A percentile compares a stretch with the other conserved stretches of the same genome.
These are phyloP conservation scores for Leptographium lundbergii DNA, from an alignment of 2,329 filamentous ascomycete species.

Conservation along the genomic window DNA sequence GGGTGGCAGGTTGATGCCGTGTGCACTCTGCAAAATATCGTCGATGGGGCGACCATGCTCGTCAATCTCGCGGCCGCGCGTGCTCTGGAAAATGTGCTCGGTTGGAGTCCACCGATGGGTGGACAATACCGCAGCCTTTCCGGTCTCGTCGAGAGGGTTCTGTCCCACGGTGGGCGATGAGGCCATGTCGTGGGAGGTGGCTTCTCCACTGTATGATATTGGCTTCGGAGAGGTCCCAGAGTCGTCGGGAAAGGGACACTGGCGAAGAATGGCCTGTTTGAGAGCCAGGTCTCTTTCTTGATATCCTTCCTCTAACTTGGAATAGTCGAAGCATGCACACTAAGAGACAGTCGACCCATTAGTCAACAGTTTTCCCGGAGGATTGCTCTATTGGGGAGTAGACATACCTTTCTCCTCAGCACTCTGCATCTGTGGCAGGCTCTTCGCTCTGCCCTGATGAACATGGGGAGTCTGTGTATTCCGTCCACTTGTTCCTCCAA, in stretches of 20 bases:
- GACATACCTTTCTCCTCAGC: constrained; percentile 1
- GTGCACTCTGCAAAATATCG: neutral
- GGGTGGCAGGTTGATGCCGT: neutral
- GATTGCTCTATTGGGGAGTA: neutral
- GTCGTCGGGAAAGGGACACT: neutral
- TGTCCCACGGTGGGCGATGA: too few species aligned
- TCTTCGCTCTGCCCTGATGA: constrained; percentile 5
- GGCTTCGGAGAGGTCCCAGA: neutral
- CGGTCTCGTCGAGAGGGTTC: neutral
- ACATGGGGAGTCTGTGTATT: constrained; percentile 9
- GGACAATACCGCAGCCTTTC: neutral
- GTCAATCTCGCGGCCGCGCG: constrained; percentile 1
- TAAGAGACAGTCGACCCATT: neutral
- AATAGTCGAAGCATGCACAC: constrained; percentile 12
- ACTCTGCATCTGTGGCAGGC: constrained; percentile 10
- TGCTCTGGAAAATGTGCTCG: neutral
- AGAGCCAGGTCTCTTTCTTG: constrained; percentile 3
- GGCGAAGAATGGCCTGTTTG: neutral
- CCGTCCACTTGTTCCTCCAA: constrained; percentile 7
- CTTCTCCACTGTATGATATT: neutral
- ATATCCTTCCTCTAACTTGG: constrained; percentile 5
- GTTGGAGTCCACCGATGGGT: neutral
- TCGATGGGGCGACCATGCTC: neutral
- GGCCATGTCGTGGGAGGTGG: too few species aligned
- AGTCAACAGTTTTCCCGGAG: neutral